phyloP scores from a whole-genome alignment of 352 stramenopile species.

The Phytophthora nicotianae region DNA sequence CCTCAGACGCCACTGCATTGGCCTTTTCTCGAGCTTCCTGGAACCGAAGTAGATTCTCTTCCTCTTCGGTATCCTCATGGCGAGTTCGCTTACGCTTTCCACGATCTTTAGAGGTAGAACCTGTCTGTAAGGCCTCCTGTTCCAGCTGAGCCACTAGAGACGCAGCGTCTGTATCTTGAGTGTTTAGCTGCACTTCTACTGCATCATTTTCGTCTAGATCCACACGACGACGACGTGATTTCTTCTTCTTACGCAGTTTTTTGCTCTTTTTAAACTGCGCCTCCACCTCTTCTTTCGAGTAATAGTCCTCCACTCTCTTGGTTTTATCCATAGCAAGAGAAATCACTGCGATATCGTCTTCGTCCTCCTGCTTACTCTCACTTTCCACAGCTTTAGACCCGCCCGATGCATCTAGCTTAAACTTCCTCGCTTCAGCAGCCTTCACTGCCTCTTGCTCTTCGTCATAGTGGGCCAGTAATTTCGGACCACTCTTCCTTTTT shows the following conservation, averaged over 20 bases:
- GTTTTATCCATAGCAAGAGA: conserved; percentile 63
- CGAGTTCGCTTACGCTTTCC: conserved; percentile 53
- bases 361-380: conserved; percentile 28
- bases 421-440: conserved; percentile 50
- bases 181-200: conserved; percentile 29
- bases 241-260: conserved; percentile 82
- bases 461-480: conserved; percentile 90
- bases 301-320: conserved; percentile 76
- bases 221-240: conserved; percentile 50
- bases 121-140: conserved; percentile 48
- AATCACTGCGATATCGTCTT: conserved; percentile 56
- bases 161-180: conserved; percentile 15
- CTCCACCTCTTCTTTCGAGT: conserved; percentile 84
- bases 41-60: conserved; percentile 63
- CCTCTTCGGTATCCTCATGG: conserved; percentile 52
- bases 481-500: conserved; percentile 44
- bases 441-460: conserved; percentile 71
- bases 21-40: conserved; percentile 74
- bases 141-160: conserved; percentile 72
- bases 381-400: conserved; percentile 18
- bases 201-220: conserved; percentile 45
- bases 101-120: conserved; percentile 46
- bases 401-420: conserved; percentile 57
- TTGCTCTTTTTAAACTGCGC: conserved; percentile 89
- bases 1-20: conserved; percentile 49